A percentile compares a stretch with the other conserved stretches of the same genome.
phyloP scores from a whole-genome alignment of 306 rosid species.

The Lablab purpureus region DNA sequence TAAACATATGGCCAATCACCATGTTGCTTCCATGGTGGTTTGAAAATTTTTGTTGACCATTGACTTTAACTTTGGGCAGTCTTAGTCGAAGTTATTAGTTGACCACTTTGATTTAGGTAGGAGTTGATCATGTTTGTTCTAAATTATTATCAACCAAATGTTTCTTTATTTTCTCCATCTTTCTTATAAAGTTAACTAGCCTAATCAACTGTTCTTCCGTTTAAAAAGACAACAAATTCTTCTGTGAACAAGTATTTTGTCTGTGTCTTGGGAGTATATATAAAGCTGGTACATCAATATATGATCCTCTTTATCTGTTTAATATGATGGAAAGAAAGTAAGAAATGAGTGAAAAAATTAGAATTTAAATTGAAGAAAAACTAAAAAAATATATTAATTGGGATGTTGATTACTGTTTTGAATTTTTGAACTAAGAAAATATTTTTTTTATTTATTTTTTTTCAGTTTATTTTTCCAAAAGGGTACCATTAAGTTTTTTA shows the following conservation, averaged over 20 bases:
- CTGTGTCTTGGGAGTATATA: background rate
- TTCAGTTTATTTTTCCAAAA: too few relatives aligned
- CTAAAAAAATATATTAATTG: too few relatives aligned
- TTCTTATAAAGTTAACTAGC: too few relatives aligned
- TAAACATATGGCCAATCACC: background rate
- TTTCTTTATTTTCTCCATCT: background rate
- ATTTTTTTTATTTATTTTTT: too few relatives aligned
- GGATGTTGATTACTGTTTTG: too few relatives aligned
- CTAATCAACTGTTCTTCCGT: background rate
- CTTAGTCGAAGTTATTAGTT: constrained; percentile 6
- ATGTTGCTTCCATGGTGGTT: background rate
- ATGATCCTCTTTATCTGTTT: too few relatives aligned
- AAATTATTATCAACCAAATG: background rate
- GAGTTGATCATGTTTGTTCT: background rate
- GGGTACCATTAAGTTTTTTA: background rate
- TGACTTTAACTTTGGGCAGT: constrained; percentile 1
- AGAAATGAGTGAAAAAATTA: too few relatives aligned
- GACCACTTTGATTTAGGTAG: constrained; percentile 18
- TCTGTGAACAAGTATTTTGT: background rate
- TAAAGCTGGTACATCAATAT: too few relatives aligned
- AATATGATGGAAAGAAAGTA: too few relatives aligned
- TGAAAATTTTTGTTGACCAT: constrained; percentile 13
- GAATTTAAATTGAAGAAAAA: too few relatives aligned
- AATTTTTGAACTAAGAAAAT: too few relatives aligned
- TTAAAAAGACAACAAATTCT: background rate